Evolutionary conservation across 2,329 filamentous ascomycete genomes (phyloP), one percentile per base, ranked within the genome.

Genomic region (Colletotrichum camelliae): DNA sequence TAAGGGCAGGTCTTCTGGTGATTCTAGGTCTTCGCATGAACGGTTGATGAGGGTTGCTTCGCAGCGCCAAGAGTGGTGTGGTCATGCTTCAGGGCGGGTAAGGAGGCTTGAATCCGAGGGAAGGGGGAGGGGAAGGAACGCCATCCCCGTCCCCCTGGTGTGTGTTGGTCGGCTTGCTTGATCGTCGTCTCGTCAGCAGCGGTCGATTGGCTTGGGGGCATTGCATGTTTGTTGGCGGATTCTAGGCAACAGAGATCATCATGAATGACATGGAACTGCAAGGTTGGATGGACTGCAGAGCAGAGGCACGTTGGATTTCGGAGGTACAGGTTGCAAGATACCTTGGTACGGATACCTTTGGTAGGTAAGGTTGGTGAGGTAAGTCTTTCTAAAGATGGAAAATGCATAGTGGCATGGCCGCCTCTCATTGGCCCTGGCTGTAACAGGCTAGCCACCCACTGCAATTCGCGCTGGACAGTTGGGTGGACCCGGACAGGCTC

Each of bases 371-470:
- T 52, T 52, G 43, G 43, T 21, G 43, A 52, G 43, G 43, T 52
- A 35, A 18, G 29, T 16, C n/a, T 58, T 73, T 68, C 62, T 68
- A 27, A 73, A 73, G 70, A 73, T 31, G 73, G 73, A 64, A 73
- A 65, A 73, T 37, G 64, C 35, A 64, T 21, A 55, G 55, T 29
- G 33, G 18, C n/a, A 75, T 48, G 43, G 64, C 43, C 9, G 35
- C 64, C 24, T 39, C 55, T 57, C 39, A 75, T 75, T 73, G 73
- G 73, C 55, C 43, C 27, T 35, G 21, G 8, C 18, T 48, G 31
- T 60, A 39, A 58, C 48, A 13, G 21, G n/a, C 35, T 21, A 74
- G 67, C 39, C 31, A 27, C 58, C 67, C 52, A 18, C 39, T 31
- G 66, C 66, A 58, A 69, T 61, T 37, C 37, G 29, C 21, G 21